A percentile compares a stretch with the other conserved stretches of the same genome.
phyloP scores from a whole-genome alignment of 768 basidiomycete genomes.

The Boletus eberwhitei region DNA sequence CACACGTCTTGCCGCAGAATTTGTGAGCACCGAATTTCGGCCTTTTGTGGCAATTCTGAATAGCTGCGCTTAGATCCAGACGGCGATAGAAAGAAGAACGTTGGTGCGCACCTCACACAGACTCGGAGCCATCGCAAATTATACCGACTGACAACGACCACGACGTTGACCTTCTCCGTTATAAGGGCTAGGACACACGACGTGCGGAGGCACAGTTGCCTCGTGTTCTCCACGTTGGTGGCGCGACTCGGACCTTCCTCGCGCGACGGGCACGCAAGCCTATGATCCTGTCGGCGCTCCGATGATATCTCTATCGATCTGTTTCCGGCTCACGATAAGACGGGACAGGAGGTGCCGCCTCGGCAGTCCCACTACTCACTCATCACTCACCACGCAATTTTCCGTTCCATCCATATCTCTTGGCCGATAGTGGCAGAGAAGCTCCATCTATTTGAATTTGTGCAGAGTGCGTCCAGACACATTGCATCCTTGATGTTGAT shows the following conservation, averaged over 20 bases:
- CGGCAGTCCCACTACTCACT: background rate
- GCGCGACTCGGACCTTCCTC: conserved; percentile 5
- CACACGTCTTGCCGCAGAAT: conserved; percentile 57
- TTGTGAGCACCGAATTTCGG: conserved; percentile 55
- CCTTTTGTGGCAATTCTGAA: conserved; percentile 50
- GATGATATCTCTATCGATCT: conserved; percentile 12
- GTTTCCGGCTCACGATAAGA: conserved; percentile 18
- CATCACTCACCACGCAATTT: conserved; percentile 1
- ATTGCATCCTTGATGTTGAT: conserved; percentile 28
- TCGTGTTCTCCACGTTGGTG: conserved; percentile 27
- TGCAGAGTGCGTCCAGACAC: conserved; percentile 14
- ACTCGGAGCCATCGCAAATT: conserved; percentile 25
- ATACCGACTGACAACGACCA: conserved; percentile 3
- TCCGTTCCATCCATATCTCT: conserved; percentile 17
- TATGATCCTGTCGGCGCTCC: background rate
- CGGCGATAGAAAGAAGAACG: background rate
- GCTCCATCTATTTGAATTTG: conserved; percentile 29
- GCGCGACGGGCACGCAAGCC: conserved; percentile 3
- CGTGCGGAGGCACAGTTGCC: conserved; percentile 10
- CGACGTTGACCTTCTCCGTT: conserved; percentile 8
- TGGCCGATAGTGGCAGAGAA: conserved; percentile 18
- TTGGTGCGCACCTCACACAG: conserved; percentile 30
- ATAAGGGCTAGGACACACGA: conserved; percentile 9
- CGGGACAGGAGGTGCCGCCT: background rate
- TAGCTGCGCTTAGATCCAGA: conserved; percentile 1